Base-by-base conservation (phyloP, 208 protist genomes). In the Naegleria fowleri region DNA sequence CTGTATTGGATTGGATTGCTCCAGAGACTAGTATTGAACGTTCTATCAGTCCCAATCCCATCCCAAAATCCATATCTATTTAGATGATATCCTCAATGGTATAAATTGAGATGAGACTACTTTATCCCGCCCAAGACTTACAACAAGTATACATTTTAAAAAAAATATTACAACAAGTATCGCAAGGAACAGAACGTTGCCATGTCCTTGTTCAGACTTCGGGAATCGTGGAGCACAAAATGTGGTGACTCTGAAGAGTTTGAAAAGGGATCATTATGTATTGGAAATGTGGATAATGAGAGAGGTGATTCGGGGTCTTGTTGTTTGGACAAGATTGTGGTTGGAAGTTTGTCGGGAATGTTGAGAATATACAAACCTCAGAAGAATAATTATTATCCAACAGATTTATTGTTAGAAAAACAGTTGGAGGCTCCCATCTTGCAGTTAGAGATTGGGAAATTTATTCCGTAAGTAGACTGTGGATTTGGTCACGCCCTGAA, bases 151-250 rank as follows among this genome's bases (percentile, higher is more conserved):
- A 79, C 16, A 79, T 36, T 67, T 29, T 19, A 15, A 67, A 67
- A 29, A 67, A 15, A 67, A 67, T n/a, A n/a, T 15, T 67, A 67
- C 16, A 36, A 79, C 29, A 79, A n/a, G n/a, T n/a, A n/a, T n/a
- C n/a, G n/a, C n/a, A n/a, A n/a, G n/a, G n/a, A n/a, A n/a, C n/a
- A n/a, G n/a, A n/a, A n/a, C n/a, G n/a, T n/a, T n/a, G n/a, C n/a
- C 95, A 96, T 96, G 33, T 98, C 96, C 0, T 93, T 98, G 9
- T 98, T 98, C 89, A 96, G 97, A 91, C 88, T 97, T 51, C 96
- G 96, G 15, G 97, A 98, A 59, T 97, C 94, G 90, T 98, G 97
- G 97, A 94, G 94, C 40, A 94, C 91, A 52, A 95, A 93, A n/a
- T 97, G 95, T 90, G 36, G 92, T 0, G 92, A 91, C 0, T 36